Base-by-base conservation (phyloP, 2,329 filamentous ascomycete species). In the Paradendryphiella salina region DNA sequence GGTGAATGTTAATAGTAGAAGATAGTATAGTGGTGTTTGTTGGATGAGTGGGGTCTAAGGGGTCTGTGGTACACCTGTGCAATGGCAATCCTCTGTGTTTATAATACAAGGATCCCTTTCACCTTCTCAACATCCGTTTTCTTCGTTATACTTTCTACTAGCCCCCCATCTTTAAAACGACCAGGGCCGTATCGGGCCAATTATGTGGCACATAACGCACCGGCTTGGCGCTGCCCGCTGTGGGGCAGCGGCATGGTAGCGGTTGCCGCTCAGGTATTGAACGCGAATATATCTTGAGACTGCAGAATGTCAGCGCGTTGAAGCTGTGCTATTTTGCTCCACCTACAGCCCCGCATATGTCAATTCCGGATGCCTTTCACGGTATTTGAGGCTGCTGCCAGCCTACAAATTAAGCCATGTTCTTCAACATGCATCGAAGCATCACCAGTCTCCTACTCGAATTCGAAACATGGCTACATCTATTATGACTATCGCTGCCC, bases 151-250 rank as follows among this genome's bases (percentile, higher is more conserved):
- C 10, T 31, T 11, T 45, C 28, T 37, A 20, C 33, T n/a, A 18
- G 26, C 20, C 33, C 40, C 39, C 17, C 14, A 35, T 37, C 31
- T 23, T 28, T 26, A 34, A 37, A 23, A 15, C 26, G 39, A 21
- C n/a, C 39, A 21, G 46, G 20, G 26, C 13, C 34, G n/a, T 26
- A 17, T 45, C 18, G 18, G 20, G 8, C 46, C 39, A 50, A 45
- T 50, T 28, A 31, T 21, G 20, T 23, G 15, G 26, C 18, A 23
- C 18, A 33, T 11, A 49, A 38, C 28, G 18, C 17, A 18, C 46
- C 46, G 46, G 46, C 46, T 50, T 50, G 46, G 46, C 46, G 37
- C 33, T 21, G 15, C 7, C 33, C 10, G 33, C 31, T 26, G 17
- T 42, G 45, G 45, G 31, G 23, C 43, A 48, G 23, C 26, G 21